These are phyloP conservation scores for Solanum dulcamara DNA, from an alignment of 257 asterid genomes.

Conservation along the genomic window DNA sequence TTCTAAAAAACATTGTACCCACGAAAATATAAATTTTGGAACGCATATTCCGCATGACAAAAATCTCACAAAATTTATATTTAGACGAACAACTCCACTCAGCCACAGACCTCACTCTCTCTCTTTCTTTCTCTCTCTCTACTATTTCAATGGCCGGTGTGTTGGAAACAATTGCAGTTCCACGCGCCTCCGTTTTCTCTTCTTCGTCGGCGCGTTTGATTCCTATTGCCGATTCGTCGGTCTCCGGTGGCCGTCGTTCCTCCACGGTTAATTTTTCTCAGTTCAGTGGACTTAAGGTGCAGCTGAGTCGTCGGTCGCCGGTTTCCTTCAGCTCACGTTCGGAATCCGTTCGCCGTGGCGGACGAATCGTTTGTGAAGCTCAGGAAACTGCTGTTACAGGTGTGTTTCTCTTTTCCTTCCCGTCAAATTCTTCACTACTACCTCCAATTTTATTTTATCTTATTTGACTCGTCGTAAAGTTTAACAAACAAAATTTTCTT, in stretches of 20 bases:
- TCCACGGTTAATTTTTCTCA: slow-evolving; percentile 38
- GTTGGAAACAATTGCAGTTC: slow-evolving; percentile 53
- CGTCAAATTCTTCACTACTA: neutral
- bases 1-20: too few species aligned
- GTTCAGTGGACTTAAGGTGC: slow-evolving; percentile 58
- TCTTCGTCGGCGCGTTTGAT: slow-evolving; percentile 33
- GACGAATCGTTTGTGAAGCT: slow-evolving; percentile 73
- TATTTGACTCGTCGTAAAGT: too few species aligned
- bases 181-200: slow-evolving; percentile 50
- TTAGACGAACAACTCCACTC: too few species aligned
- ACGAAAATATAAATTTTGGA: too few species aligned
- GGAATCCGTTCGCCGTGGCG: slow-evolving; percentile 24
- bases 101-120: too few species aligned
- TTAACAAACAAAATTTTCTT: too few species aligned
- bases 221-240: slow-evolving; percentile 23
- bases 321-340: slow-evolving; percentile 19
- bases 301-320: slow-evolving; percentile 28
- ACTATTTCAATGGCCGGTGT: slow-evolving; percentile 50
- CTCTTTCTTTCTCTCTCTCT: neutral
- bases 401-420: neutral
- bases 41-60: too few species aligned
- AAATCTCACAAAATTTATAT: too few species aligned
- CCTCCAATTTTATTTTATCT: neutral
- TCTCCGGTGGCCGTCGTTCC: slow-evolving; percentile 14
- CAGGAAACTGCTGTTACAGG: slow-evolving; percentile 65